Base-by-base conservation (phyloP, 1,284 basidiomycete species). In the Irpex sp. region DNA sequence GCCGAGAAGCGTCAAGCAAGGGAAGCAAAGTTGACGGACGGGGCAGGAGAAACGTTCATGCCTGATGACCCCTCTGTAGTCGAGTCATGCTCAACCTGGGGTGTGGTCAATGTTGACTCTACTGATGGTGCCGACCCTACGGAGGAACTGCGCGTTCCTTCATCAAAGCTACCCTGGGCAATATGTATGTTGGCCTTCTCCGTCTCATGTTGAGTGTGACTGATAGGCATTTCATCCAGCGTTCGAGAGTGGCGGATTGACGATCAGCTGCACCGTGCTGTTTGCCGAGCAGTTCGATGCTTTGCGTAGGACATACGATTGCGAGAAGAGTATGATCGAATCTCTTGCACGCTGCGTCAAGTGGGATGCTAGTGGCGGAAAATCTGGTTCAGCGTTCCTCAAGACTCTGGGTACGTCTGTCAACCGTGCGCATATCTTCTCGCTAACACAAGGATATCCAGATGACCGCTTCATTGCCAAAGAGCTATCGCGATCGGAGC, bases 391-490 rank as follows among this genome's bases (percentile, higher is more conserved):
- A 5, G 95, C 94, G 0, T 99, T 99, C 77, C 78, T 99, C 69
- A 99, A 98, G 79, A 97, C 95, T 8, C 83, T 89, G 80, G 95
- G 95, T 94, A 67, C 63, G 76, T 68, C 2, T 56, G 17, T 19
- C 6, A 51, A 3, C 8, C 7, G 3, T 13, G 17, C 9, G 21
- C 21, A 26, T 26, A 26, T 26, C 21, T 26, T 26, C 1, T 3
- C 21, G 21, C 21, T 26, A 26, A 26, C 21, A 1, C 21, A 26
- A 26, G 21, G 21, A 26, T 26, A 26, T 26, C 21, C 3, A 94
- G 97, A 99, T 74, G 95, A 98, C 73, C 94, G 97, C 3, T 97
- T 99, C 79, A 96, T 99, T 68, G 94, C 97, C 56, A 99, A 99
- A 73, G 97, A 98, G 72, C 86, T 99, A 36, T 97, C 95, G 0